Evolutionary conservation across 257 asterid species (phyloP).

Genomic region (Nemophila menziesii): DNA sequence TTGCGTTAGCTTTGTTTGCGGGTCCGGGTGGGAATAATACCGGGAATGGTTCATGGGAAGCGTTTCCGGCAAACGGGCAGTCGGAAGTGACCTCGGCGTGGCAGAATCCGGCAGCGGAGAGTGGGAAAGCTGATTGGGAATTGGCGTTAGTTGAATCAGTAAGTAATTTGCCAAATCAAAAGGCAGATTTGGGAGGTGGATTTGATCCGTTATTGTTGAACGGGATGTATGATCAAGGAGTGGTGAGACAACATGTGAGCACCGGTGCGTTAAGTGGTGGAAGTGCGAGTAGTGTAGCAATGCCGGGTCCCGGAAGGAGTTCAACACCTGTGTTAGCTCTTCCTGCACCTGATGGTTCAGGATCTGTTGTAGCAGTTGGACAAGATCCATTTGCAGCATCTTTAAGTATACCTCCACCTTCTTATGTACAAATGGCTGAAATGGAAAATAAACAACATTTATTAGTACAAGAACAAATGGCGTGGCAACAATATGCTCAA

Average conservation of each 20-base stretch:
- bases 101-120: slow-evolving; percentile 84
- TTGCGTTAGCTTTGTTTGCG: slow-evolving; percentile 72
- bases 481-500: slow-evolving; percentile 68
- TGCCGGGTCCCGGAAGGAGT: slow-evolving; percentile 49
- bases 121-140: slow-evolving; percentile 82
- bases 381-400: slow-evolving; percentile 80
- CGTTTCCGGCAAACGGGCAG: slow-evolving; percentile 47
- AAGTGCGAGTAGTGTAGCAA: slow-evolving; percentile 69
- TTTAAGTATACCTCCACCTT: slow-evolving; percentile 52
- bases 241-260: slow-evolving; percentile 57
- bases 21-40: slow-evolving; percentile 33
- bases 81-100: slow-evolving; percentile 64
- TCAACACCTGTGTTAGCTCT: slow-evolving; percentile 59
- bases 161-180: slow-evolving; percentile 55
- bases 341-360: slow-evolving; percentile 78
- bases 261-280: slow-evolving; percentile 44
- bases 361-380: slow-evolving; percentile 48
- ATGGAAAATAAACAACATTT: slow-evolving; percentile 77
- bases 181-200: slow-evolving; percentile 72
- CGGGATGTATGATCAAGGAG: slow-evolving; percentile 81
- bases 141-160: slow-evolving; percentile 71
- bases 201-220: slow-evolving; percentile 60
- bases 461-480: slow-evolving; percentile 61
- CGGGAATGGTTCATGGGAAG: slow-evolving; percentile 69
- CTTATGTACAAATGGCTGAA: slow-evolving; percentile 79